Percentiles rank a stretch among this genome's conserved stretches.
Conservation (phyloP, 2,329 filamentous ascomycete genomes). For the Pseudodiploospora longispora region DNA sequence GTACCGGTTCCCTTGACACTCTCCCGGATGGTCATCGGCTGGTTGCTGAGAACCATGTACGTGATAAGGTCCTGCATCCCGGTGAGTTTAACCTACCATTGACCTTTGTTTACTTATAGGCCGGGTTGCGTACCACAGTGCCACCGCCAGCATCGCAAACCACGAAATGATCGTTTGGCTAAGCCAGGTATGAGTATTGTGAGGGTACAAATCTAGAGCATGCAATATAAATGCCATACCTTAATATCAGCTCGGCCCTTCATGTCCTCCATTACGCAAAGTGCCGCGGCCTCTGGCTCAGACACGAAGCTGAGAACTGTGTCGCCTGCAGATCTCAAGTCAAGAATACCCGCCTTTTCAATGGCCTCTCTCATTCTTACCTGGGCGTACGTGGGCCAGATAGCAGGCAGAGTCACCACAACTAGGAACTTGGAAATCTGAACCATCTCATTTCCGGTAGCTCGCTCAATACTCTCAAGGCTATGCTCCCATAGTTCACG, state of each 20-base stretch:
- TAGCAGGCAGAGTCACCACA: constrained; percentile 36
- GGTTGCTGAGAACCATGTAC: constrained; percentile 18
- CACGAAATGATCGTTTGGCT: constrained; percentile 18
- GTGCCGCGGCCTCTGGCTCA: constrained; percentile 38
- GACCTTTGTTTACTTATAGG: background rate
- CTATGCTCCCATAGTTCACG: constrained; percentile 24
- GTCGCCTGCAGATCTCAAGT: constrained; percentile 12
- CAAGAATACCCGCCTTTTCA: constrained; percentile 27
- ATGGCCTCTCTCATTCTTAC: constrained; percentile 28
- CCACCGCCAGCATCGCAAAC: constrained; percentile 31
- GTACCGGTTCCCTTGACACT: constrained; percentile 28
- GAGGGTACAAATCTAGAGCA: too few species aligned
- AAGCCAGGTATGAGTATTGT: too few species aligned
- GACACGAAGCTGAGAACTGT: constrained; percentile 29
- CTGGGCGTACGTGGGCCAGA: constrained; percentile 34
- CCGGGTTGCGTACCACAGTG: constrained; percentile 20
- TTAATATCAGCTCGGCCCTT: constrained; percentile 13
- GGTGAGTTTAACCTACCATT: background rate
- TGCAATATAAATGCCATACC: too few species aligned
- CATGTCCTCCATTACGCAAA: constrained; percentile 26
- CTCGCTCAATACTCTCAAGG: constrained; percentile 16
- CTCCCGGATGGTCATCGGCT: constrained; percentile 25
- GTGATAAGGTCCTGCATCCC: constrained; percentile 30
- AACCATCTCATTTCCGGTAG: constrained; percentile 15
- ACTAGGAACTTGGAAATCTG: constrained; percentile 23